phyloP scores from a whole-genome alignment of 1,139 yeast species.

The Protomyces lactucae-debilis region DNA sequence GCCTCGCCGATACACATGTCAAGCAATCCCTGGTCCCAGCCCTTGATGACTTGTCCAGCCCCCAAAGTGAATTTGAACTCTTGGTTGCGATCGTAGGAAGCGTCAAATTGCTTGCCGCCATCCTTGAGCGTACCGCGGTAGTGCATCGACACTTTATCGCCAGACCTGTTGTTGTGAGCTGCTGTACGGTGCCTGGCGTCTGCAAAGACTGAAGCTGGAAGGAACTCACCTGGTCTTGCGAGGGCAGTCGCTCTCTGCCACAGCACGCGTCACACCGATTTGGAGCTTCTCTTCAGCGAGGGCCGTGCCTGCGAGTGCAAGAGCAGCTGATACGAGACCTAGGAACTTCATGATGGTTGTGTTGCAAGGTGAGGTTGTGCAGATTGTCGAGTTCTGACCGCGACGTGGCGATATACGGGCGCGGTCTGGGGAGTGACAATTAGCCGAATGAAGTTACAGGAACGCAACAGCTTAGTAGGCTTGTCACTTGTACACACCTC shows the following conservation, averaged over 20 bases:
- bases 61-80: conserved; percentile 89
- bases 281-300: conserved; percentile 9
- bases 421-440: background rate
- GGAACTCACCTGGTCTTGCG: conserved; percentile 55
- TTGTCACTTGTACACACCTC: too few relatives aligned
- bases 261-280: conserved; percentile 18
- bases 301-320: conserved; percentile 1
- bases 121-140: conserved; percentile 87
- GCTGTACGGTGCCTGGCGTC: too few relatives aligned
- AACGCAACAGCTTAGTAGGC: too few relatives aligned
- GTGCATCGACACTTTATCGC: conserved; percentile 90
- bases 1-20: conserved; percentile 86
- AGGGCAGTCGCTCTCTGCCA: conserved; percentile 14
- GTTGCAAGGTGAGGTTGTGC: too few relatives aligned
- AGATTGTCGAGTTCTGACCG: background rate
- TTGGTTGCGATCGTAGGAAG: conserved; percentile 83
- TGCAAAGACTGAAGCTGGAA: too few relatives aligned
- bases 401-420: background rate
- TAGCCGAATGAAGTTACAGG: too few relatives aligned
- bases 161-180: conserved; percentile 49
- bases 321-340: background rate
- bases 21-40: conserved; percentile 92
- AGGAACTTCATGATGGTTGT: background rate
- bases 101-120: conserved; percentile 93
- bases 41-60: conserved; percentile 96